These are phyloP conservation scores for Sugiyamaella valdiviana DNA, from an alignment of 805 yeast species.

Conservation along the genomic window DNA sequence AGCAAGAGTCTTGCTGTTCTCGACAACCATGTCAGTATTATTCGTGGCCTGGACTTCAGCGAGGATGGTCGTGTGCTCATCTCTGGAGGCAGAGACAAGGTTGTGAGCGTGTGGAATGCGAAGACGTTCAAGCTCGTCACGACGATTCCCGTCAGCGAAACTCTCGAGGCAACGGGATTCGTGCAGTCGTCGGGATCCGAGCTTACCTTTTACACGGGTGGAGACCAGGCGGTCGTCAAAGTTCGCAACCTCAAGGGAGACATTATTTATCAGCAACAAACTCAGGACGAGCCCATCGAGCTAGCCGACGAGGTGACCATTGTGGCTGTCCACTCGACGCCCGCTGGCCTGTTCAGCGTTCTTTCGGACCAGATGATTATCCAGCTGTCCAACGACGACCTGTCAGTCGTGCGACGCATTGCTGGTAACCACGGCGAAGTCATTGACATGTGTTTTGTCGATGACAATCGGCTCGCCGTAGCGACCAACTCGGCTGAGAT, in stretches of 20 bases:
- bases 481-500: constrained; percentile 93
- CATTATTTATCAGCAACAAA: not conserved
- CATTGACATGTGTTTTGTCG: constrained; percentile 78
- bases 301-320: constrained; percentile 61
- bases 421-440: constrained; percentile 96
- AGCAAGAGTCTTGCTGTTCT: constrained; percentile 59
- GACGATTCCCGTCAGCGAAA: constrained; percentile 65
- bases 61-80: constrained; percentile 50
- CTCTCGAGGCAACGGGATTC: constrained; percentile 35
- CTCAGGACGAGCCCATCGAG: constrained; percentile 22
- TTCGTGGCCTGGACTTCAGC: constrained; percentile 72
- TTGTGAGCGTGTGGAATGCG: constrained; percentile 52
- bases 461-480: constrained; percentile 54
- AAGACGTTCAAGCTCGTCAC: constrained; percentile 47
- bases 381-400: constrained; percentile 43
- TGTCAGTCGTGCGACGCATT: constrained; percentile 41
- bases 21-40: constrained; percentile 76
- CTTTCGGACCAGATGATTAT: constrained; percentile 81
- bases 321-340: constrained; percentile 45
- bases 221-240: constrained; percentile 52
- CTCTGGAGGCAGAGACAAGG: constrained; percentile 86
- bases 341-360: constrained; percentile 41
- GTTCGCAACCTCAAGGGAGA: constrained; percentile 24
- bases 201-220: constrained; percentile 59
- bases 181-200: constrained; percentile 19